These are phyloP conservation scores for Annona squamosa DNA, from an alignment of 164 flowering plant species.

Conservation along the genomic window DNA sequence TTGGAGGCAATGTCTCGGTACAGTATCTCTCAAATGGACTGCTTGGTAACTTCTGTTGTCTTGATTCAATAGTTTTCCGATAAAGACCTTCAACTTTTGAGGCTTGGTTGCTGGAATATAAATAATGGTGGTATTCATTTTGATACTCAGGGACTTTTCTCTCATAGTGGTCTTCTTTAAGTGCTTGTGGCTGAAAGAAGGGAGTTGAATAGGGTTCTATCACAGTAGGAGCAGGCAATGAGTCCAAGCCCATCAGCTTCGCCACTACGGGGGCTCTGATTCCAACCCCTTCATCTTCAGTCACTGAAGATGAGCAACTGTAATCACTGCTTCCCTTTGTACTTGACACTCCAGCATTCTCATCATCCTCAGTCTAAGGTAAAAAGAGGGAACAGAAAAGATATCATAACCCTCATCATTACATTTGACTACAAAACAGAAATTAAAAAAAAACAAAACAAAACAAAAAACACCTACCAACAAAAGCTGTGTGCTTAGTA, in stretches of 20 bases:
- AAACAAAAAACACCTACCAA: constrained; percentile 33
- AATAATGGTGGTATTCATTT: constrained; percentile 25
- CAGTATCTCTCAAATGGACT: constrained; percentile 45
- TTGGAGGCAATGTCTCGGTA: constrained; percentile 71
- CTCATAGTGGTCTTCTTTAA: constrained; percentile 28
- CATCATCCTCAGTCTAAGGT: constrained; percentile 62
- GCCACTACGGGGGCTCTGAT: constrained; percentile 84
- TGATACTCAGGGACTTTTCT: constrained; percentile 32
- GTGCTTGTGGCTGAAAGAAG: constrained; percentile 44
- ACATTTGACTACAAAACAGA: neutral
- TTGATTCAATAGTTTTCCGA: constrained; percentile 29
- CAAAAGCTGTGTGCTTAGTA: constrained; percentile 35
- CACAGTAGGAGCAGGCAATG: constrained; percentile 53
- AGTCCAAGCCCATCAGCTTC: constrained; percentile 92
- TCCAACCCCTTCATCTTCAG: constrained; percentile 69
- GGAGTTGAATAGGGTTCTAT: constrained; percentile 56
- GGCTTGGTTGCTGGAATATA: constrained; percentile 24
- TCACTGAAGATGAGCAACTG: constrained; percentile 86
- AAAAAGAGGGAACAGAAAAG: constrained; percentile 1
- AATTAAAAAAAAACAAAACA: neutral
- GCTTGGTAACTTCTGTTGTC: constrained; percentile 33
- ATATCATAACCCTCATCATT: neutral
- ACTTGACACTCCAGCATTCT: constrained; percentile 36
- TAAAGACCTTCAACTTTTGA: constrained; percentile 24
- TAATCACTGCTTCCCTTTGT: constrained; percentile 56